Evolutionary conservation across 352 stramenopile genomes (phyloP).

Genomic region (Pythium grandisporangium): DNA sequence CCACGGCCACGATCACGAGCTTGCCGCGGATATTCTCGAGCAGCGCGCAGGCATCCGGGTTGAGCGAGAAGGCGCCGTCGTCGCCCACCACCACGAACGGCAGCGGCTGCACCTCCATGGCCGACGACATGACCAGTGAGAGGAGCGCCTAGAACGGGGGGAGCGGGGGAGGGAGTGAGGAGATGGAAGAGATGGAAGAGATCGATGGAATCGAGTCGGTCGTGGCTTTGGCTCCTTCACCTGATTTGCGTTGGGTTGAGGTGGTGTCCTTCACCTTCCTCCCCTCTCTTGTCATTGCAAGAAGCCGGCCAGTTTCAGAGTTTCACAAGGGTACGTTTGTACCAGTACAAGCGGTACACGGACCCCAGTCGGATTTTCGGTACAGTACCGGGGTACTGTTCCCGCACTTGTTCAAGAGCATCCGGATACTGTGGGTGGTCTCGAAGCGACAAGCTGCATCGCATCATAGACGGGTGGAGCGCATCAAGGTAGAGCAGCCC

Average conservation of each 20-base stretch:
- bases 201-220: no score
- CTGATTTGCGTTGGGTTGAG: no score
- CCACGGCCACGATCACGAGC: constrained; percentile 81
- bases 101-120: constrained; percentile 38
- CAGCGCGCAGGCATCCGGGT: constrained; percentile 54
- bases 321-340: no score
- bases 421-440: background rate
- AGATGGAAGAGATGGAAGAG: no score
- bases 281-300: no score
- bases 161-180: background rate
- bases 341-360: no score
- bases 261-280: no score
- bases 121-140: constrained; percentile 6
- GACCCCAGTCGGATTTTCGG: no score
- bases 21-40: constrained; percentile 69
- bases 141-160: background rate
- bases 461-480: background rate
- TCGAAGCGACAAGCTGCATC: background rate
- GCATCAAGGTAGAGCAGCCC: background rate
- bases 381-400: no score
- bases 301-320: no score
- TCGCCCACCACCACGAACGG: constrained; percentile 77
- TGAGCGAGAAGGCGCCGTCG: constrained; percentile 71
- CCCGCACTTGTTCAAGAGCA: no score
- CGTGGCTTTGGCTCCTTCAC: no score